A percentile compares a stretch with the other conserved stretches of the same genome.
These are phyloP conservation scores for Acanthochlamys bracteata DNA, from an alignment of 106 monocot species.

Conservation along the genomic window DNA sequence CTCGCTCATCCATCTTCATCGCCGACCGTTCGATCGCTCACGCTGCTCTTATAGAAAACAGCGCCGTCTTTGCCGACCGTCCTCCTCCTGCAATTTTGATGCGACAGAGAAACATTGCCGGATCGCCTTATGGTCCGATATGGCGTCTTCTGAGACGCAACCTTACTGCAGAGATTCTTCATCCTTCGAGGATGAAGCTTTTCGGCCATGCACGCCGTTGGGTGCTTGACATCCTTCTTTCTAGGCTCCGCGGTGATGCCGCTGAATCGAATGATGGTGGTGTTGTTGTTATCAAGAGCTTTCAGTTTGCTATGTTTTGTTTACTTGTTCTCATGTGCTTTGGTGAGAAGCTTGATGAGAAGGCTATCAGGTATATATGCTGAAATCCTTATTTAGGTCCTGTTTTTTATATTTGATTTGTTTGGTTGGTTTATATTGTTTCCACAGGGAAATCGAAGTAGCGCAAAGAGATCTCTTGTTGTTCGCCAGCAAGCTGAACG, in stretches of 20 bases:
- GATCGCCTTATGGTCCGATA: conserved; percentile 31
- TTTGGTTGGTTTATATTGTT: no score
- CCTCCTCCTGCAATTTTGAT: conserved; percentile 9
- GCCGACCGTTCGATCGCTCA: conserved; percentile 25
- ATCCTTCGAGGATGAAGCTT: conserved; percentile 19
- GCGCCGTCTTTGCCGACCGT: conserved; percentile 33
- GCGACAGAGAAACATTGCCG: conserved; percentile 17
- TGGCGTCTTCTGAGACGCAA: conserved; percentile 51
- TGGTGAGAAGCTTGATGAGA: conserved; percentile 30
- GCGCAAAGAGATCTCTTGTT: conserved; percentile 8
- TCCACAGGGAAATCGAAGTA: conserved; percentile 17
- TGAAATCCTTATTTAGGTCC: no score
- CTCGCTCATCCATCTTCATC: conserved; percentile 28
- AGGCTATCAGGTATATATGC: conserved; percentile 8
- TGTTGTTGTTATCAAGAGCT: conserved; percentile 20
- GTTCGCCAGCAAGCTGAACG: conserved; percentile 6
- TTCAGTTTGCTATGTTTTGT: conserved; percentile 46
- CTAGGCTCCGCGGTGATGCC: conserved; percentile 3
- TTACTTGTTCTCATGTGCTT: conserved; percentile 49
- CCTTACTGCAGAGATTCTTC: conserved; percentile 29
- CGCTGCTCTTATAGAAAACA: conserved; percentile 25
- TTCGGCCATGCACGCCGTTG: conserved; percentile 22
- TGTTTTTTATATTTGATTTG: no score
- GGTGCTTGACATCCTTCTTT: conserved; percentile 24
- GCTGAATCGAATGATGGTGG: not conserved